These are phyloP conservation scores for Solanum pimpinellifolium DNA, from an alignment of 257 asterid species.

Conservation along the genomic window DNA sequence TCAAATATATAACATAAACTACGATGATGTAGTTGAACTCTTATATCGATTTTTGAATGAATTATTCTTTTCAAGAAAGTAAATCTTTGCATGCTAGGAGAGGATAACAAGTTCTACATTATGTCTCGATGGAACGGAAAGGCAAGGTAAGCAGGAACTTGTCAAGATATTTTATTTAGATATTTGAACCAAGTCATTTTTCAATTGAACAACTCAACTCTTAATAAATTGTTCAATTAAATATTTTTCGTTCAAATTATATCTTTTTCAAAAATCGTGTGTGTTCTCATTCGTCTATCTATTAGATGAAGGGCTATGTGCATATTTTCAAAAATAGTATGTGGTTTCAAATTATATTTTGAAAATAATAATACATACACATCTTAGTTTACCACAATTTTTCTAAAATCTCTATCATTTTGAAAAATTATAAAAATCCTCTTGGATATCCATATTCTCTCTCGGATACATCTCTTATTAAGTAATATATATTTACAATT, in stretches of 20 bases:
- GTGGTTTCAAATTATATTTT: background rate
- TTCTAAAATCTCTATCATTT: too few species aligned
- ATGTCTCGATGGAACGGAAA: background rate
- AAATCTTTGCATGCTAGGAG: background rate
- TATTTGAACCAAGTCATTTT: background rate
- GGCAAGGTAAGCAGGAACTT: background rate
- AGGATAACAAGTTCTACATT: background rate
- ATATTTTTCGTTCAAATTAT: background rate
- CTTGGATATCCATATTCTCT: too few species aligned
- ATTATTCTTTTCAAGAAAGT: accelerated
- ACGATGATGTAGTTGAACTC: background rate
- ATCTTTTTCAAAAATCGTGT: background rate
- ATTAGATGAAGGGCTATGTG: background rate
- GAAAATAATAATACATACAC: too few species aligned
- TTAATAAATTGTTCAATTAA: accelerated
- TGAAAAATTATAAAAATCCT: too few species aligned
- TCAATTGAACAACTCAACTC: accelerated
- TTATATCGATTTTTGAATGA: background rate
- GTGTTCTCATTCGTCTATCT: background rate
- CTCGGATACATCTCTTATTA: too few species aligned
- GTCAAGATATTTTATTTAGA: background rate
- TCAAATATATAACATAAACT: too few species aligned
- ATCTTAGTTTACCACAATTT: too few species aligned
- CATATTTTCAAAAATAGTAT: too few species aligned
- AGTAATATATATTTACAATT: too few species aligned